Evolutionary conservation across 331 rosid species (phyloP).

Genomic region (Stylosanthes scabra): DNA sequence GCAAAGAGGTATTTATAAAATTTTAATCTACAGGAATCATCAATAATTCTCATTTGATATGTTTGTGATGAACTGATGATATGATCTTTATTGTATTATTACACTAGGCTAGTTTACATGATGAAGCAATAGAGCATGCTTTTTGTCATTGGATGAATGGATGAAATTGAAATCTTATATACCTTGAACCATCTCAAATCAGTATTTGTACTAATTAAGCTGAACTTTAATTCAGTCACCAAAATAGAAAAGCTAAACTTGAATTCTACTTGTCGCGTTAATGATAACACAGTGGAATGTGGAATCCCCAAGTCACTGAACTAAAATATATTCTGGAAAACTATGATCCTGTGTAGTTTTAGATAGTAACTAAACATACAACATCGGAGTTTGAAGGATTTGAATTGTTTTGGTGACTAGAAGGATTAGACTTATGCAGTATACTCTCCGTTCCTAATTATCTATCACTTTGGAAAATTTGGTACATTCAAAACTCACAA

Average conservation of each 20-base stretch:
- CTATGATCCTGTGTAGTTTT: neutral
- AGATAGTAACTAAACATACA: neutral
- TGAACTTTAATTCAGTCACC: neutral
- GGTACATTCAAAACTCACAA: too few relatives aligned
- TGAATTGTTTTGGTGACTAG: neutral
- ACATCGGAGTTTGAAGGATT: neutral
- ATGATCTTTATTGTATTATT: neutral
- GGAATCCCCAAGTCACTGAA: neutral
- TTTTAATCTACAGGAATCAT: neutral
- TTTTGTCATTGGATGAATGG: neutral
- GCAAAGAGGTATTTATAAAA: slow-evolving; percentile 4
- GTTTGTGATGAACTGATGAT: slow-evolving; percentile 4
- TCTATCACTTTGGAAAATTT: too few relatives aligned
- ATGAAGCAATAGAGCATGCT: neutral
- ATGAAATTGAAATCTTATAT: neutral
- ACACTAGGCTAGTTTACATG: neutral
- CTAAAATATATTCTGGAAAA: neutral
- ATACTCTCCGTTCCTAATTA: too few relatives aligned
- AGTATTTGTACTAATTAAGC: neutral
- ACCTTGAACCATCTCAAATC: neutral
- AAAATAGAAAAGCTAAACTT: neutral
- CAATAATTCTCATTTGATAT: neutral
- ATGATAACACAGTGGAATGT: too few relatives aligned
- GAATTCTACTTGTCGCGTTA: neutral
- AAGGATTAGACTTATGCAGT: neutral